Evolutionary conservation across 2,329 filamentous ascomycete species (phyloP), one percentile per base, ranked within the genome.

Genomic region (Zalaria sp.): DNA sequence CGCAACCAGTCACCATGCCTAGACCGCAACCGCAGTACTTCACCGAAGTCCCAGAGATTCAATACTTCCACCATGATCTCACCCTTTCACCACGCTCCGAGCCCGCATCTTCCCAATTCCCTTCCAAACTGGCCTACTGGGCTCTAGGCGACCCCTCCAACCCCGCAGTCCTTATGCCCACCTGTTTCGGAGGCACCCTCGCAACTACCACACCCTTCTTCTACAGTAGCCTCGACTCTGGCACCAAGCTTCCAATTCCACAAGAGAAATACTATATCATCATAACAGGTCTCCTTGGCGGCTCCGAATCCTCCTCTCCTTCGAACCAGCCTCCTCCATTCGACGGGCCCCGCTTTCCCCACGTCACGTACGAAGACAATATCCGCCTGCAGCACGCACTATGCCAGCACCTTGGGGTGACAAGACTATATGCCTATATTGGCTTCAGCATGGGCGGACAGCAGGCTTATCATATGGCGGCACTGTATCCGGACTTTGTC

Each of bases 401-500:
- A 2, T 60, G 60, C 4, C 46, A 64, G 36, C 51, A 56, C 3
- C 58, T 75, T 0, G 61, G 62, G 2, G 54, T 75, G 9, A 49
- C 51, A 8, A 56, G 62, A 31, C 57, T 72, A 0, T 61, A 67
- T 9, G 63, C 66, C 6, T 66, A 73, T 28, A 51, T 74, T 3
- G 72, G 72, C 2, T 75, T 73, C 63, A 72, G 67, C 38, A 73
- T 76, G 72, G 72, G 71, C 32, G 72, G 69, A 1, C 67, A 66
- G 25, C 65, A 72, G 42, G 63, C 69, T 2, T 76, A 70, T 42
- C 67, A 75, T 47, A 71, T 69, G 68, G 53, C 61, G 4, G 60
- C 65, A 1, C 60, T 72, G 37, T 69, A 64, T 41, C 70, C 71
- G 0, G 60, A 62, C n/a, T 70, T 73, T 27, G 60, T 66, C 34